Base-by-base conservation (phyloP, 768 basidiomycete genomes). In the Mycena capillaripes region DNA sequence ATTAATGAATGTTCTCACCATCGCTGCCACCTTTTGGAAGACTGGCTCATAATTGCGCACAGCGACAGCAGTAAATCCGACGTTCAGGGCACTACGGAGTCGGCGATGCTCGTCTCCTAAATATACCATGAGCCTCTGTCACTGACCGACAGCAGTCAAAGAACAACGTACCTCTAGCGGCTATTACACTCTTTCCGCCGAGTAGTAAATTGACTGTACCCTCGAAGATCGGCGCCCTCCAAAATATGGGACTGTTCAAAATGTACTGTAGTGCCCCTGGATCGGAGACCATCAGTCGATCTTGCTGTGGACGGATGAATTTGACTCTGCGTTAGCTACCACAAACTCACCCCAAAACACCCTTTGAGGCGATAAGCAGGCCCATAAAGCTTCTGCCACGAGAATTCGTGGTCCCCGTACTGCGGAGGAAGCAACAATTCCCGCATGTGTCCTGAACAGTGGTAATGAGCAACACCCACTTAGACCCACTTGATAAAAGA, bases 351-450 rank as follows among this genome's bases (percentile, higher is more conserved):
- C 9, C 64, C 40, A 8, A 55, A 66, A 56, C 50, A 66, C 32
- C 64, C 64, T 27, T 56, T 55, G 21, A 66, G 0, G 2, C 36
- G 64, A 42, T 66, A 66, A 7, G 56, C 64, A 2, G 64, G 16
- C 3, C 64, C 64, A 25, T 66, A 66, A 2, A 9, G 27, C 29
- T 56, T 66, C 27, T 42, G 53, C 52, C 52, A 66, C 1, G 1
- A 11, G 38, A 55, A 55, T 32, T 66, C 64, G 38, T 55, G 23
- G 52, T 66, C 64, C 4, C 64, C 64, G 27, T 66, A 66, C 25
- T 32, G 16, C 16, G 34, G 17, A 9, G 64, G 25, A 5, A 66
- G 63, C 4, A 56, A 7, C 25, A 66, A 23, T n/a, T 66, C 34
- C 11, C 4, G 36, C 53, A 29, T 66, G 27, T 66, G n/a, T 21